phyloP scores from a whole-genome alignment of 1,284 basidiomycete genomes.

The Cryptococcus hybrid region DNA sequence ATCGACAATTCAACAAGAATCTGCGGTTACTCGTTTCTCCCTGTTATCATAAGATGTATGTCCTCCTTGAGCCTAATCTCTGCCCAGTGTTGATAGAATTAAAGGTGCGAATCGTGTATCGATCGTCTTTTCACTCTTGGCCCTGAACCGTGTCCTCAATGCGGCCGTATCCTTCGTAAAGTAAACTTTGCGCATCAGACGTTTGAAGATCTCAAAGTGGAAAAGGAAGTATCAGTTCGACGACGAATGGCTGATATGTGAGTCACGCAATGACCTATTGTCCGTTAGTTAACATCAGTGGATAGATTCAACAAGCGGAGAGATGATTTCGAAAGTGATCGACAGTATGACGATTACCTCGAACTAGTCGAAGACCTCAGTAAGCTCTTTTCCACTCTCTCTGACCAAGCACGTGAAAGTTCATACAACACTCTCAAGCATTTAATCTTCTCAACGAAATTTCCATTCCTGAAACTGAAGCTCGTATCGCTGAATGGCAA shows the following conservation, averaged over 20 bases:
- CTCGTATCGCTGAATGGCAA: slow-evolving; percentile 73
- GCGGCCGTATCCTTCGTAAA: slow-evolving; percentile 84
- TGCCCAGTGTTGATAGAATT: not conserved
- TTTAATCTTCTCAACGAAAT: slow-evolving; percentile 96
- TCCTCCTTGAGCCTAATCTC: not conserved
- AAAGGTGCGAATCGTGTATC: slow-evolving; percentile 95
- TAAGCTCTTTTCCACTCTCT: slow-evolving; percentile 35
- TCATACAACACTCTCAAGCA: slow-evolving; percentile 54
- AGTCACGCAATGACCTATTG: slow-evolving; percentile 17
- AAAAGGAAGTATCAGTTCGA: slow-evolving; percentile 92
- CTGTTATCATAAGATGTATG: slow-evolving; percentile 98
- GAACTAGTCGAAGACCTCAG: slow-evolving; percentile 96
- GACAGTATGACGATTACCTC: slow-evolving; percentile 92
- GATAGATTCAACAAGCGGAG: slow-evolving; percentile 87
- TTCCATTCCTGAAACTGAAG: slow-evolving; percentile 80
- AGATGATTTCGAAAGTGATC: slow-evolving; percentile 81
- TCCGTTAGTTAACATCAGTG: not conserved
- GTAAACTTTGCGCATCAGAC: slow-evolving; percentile 94
- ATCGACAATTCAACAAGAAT: slow-evolving; percentile 92
- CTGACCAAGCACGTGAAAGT: not conserved
- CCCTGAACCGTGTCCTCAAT: slow-evolving; percentile 94
- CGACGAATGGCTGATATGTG: slow-evolving; percentile 83
- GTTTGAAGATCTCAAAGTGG: slow-evolving; percentile 93
- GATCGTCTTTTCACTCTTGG: slow-evolving; percentile 94
- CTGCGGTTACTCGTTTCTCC: slow-evolving; percentile 89